Percentiles rank a stretch among this genome's conserved stretches.
phyloP scores from a whole-genome alignment of 176 grass and related monocot species.

The Hsuehochloa calcarea region DNA sequence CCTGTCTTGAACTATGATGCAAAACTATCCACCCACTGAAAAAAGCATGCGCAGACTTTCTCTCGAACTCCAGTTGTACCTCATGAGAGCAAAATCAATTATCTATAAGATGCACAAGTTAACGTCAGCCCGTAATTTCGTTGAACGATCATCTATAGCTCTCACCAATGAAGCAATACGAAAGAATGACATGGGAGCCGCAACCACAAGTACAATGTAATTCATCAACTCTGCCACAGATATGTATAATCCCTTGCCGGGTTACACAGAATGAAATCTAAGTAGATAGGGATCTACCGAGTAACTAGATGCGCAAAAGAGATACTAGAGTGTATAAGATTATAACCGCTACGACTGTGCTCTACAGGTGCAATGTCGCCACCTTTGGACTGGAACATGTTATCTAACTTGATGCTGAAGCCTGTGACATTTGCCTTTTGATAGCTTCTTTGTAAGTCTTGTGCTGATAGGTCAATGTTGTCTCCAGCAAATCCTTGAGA shows the following conservation, averaged over 20 bases:
- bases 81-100: no score
- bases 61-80: background rate
- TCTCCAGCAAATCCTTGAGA: conserved; percentile 83
- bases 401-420: conserved; percentile 58
- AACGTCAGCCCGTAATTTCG: background rate
- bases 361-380: background rate
- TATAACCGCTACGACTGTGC: conserved; percentile 3
- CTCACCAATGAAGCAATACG: conserved; percentile 11
- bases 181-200: conserved; percentile 26
- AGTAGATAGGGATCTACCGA: conserved; percentile 10
- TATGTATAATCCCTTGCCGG: conserved; percentile 15
- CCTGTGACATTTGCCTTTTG: conserved; percentile 68
- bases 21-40: background rate
- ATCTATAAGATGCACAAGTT: no score
- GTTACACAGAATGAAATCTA: conserved; percentile 21
- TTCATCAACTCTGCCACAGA: conserved; percentile 34
- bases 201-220: conserved; percentile 36
- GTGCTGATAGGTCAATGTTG: conserved; percentile 87
- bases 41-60: background rate
- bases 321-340: conserved; percentile 33
- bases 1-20: background rate
- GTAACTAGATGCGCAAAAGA: conserved; percentile 31
- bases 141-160: conserved; percentile 3
- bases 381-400: background rate
- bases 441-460: conserved; percentile 92